Conservation (phyloP, 108 stramenopile species). For the Mediolabrus comicus region DNA sequence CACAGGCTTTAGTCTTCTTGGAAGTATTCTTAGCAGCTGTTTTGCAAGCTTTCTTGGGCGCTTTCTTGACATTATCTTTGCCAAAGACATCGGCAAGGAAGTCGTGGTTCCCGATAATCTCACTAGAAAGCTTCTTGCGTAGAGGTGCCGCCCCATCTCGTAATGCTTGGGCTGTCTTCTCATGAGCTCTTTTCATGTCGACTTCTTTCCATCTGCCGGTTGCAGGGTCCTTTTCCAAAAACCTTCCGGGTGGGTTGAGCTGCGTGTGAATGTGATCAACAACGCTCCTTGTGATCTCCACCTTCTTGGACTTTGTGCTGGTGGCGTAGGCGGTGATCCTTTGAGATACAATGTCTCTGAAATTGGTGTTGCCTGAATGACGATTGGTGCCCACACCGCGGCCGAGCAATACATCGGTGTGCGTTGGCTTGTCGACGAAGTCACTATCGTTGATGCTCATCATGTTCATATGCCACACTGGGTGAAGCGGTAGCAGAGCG, state of each 20-base stretch:
- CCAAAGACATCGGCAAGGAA: constrained; percentile 66
- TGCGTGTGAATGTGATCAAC: constrained; percentile 58
- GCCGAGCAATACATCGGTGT: constrained; percentile 25
- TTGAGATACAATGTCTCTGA: constrained; percentile 10
- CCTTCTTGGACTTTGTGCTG: constrained; percentile 72
- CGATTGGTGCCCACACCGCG: constrained; percentile 26
- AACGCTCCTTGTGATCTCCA: constrained; percentile 66
- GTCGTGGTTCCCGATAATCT: constrained; percentile 57
- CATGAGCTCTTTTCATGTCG: constrained; percentile 68
- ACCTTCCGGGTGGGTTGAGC: constrained; percentile 70
- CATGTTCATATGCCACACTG: not conserved
- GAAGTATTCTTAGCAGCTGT: too few relatives aligned
- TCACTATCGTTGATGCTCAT: not conserved
- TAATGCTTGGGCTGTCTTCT: constrained; percentile 78
- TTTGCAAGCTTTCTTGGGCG: not conserved
- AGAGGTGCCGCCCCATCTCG: constrained; percentile 72
- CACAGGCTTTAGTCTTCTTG: too few relatives aligned
- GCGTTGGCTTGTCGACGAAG: constrained; percentile 6
- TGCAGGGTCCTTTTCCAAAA: constrained; percentile 63
- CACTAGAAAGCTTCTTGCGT: constrained; percentile 62
- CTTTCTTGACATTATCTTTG: constrained; percentile 7
- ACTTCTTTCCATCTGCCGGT: constrained; percentile 65
- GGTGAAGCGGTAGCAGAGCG: not conserved
- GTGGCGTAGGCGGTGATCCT: constrained; percentile 8
- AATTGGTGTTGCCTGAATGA: constrained; percentile 28